Evolutionary conservation across 495 filamentous ascomycete genomes (phyloP), one percentile per base, ranked within the genome.

Genomic region (Neurospora sp.): DNA sequence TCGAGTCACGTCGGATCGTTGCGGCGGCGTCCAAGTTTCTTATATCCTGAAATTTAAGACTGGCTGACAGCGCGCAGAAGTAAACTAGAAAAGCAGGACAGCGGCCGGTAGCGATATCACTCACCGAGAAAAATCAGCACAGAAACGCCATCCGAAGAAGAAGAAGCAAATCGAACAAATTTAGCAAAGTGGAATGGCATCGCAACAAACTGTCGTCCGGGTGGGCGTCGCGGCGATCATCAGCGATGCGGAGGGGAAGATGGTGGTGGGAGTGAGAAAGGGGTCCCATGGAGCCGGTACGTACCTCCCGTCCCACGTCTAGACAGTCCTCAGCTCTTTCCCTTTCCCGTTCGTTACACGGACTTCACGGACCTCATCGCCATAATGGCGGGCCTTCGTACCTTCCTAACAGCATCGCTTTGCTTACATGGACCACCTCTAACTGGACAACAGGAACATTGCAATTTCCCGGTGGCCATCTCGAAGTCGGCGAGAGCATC

Each of bases 401-500:
- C 39, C 14, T 54, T 70, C n/a, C 11, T 9, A 27, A n/a, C 4
- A 31, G 20, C 44, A 62, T 38, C 31, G 6, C 3, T 46, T 41
- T 39, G 16, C 37, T 23, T 27, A 41, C 42, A 69, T 10, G 48
- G 23, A 38, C 14, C 14, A 8, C 54, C 7, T 18, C 3, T 9
- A 9, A 31, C 31, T 35, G 48, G 20, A 14, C 4, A 73, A 27
- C 27, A 86, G 91, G 88, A 3, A 88, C 88, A 8, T 90, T 84
- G 84, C 88, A 88, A 38, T 84, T 90, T 18, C 90, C 91, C 5
- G 91, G 91, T 62, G 91, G 91, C 5, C 91, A 93, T 70, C 86
- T 92, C 27, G 90, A 93, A 48, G 84, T 86, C 72, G 88, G 88
- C 59, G 91, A 93, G 76, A 80, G 81, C 2, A 84, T 85, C 66